Percentiles rank a stretch among this genome's conserved stretches.
phyloP scores from a whole-genome alignment of 225 moss, liverwort and hornwort genomes.

The Neckera pumila region DNA sequence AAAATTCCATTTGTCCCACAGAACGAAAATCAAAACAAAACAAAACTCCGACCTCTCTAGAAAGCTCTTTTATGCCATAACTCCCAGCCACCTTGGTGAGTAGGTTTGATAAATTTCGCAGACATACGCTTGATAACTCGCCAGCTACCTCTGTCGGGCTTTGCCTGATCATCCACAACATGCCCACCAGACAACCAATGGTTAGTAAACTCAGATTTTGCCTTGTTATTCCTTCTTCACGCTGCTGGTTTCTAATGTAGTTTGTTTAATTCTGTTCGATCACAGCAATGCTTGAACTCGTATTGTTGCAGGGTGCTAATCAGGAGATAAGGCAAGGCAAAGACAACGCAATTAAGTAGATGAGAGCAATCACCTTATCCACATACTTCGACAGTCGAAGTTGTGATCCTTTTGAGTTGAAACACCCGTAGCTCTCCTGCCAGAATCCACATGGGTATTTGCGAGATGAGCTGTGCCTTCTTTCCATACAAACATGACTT shows the following conservation, averaged over 20 bases:
- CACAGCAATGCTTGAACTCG: neutral
- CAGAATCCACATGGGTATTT: neutral
- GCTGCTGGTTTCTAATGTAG: neutral
- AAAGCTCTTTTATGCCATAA: neutral
- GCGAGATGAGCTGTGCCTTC: neutral
- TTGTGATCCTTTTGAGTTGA: conserved; percentile 15
- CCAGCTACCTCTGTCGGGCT: neutral
- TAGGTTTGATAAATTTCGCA: neutral
- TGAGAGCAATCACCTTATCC: neutral
- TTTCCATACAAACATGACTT: neutral
- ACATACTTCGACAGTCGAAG: neutral
- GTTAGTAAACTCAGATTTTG: neutral
- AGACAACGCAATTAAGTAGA: neutral
- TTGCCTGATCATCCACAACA: neutral
- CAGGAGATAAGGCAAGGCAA: neutral
- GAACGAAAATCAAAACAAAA: neutral
- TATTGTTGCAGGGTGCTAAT: neutral
- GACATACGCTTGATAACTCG: neutral
- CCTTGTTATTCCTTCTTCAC: neutral
- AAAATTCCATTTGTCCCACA: neutral
- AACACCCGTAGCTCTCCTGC: conserved; percentile 31
- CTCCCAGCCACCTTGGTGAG: neutral
- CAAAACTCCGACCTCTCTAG: neutral
- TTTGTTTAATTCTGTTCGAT: neutral
- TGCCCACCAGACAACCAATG: neutral